Base-by-base conservation (phyloP, 2,329 filamentous ascomycete species). In the Xylariaceae sp. region DNA sequence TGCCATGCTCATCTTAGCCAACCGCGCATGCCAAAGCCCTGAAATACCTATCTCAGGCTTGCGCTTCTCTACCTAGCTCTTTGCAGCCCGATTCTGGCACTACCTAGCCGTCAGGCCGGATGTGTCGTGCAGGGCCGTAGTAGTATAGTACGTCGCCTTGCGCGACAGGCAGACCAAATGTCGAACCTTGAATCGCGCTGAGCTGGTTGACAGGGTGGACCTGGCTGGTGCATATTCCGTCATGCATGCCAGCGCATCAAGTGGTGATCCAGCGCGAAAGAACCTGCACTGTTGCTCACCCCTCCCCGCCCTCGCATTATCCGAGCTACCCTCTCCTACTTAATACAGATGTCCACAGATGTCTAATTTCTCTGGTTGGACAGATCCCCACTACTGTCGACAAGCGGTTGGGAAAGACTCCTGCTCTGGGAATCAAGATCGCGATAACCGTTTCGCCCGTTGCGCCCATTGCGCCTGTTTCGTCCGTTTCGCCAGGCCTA, bases 211-310 rank as follows among this genome's bases (percentile, higher is more conserved):
- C 70, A 67, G 67, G 70, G 72, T 74, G 65, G 71, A 68, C 71
- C 72, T 71, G 68, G 71, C 68, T 74, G 71, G 68, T 80, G 77
- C 79, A 80, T 76, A 74, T 78, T 75, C 76, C 76, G 76, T 79
- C 76, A 80, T 81, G 78, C 78, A 81, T 80, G 78, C 75, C 75
- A 78, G 70, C 75, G 72, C 75, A 78, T 77, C 74, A 76, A 74
- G 65, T 70, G 67, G 70, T 72, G 68, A 70, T 65, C 70, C 70
- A 71, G 73, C 71, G 71, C 73, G 71, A 72, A 68, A 54, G 51
- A 70, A 64, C 56, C 66, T 67, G 65, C 58, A 63, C 64, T 63
- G 66, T 66, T 69, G 62, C 67, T 63, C 58, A 62, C 61, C 65
- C 61, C 58, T 59, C 58, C 60, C 65, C 60, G 61, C 67, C 64